Evolutionary conservation across 1,284 basidiomycete species (phyloP).

Genomic region (Macrocystidia cucumis): DNA sequence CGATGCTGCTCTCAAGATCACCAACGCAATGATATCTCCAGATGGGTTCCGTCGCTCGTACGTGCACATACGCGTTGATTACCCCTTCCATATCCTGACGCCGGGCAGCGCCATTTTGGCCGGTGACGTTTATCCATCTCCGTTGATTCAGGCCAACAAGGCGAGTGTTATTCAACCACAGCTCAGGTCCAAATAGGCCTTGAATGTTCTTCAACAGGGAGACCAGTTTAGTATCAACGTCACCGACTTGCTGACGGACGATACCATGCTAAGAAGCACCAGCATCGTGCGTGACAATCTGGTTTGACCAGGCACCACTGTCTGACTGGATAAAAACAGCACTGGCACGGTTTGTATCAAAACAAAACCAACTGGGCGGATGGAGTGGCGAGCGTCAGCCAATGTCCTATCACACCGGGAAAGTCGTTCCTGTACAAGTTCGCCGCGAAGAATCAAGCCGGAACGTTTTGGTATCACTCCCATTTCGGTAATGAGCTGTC

Average conservation of each 20-base stretch:
- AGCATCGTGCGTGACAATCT: conserved; percentile 15
- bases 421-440: conserved; percentile 33
- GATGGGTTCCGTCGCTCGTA: conserved; percentile 12
- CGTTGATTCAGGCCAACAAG: conserved; percentile 17
- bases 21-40: conserved; percentile 9
- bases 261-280: conserved; percentile 23
- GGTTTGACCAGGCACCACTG: conserved; percentile 10
- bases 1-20: conserved; percentile 6
- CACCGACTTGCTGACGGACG: conserved; percentile 19
- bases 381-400: conserved; percentile 17
- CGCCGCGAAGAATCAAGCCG: conserved; percentile 24
- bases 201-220: conserved; percentile 10
- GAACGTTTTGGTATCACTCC: conserved; percentile 40
- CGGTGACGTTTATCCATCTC: conserved; percentile 10
- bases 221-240: conserved; percentile 21
- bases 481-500: conserved; percentile 16
- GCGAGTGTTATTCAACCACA: no score
- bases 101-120: conserved; percentile 6
- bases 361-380: neutral
- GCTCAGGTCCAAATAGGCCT: no score
- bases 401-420: conserved; percentile 40
- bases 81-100: conserved; percentile 3
- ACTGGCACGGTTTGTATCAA: conserved; percentile 1
- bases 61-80: neutral
- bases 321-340: neutral